Conservation (phyloP, 176 grass and related monocot species). For the Oryza brachyantha region DNA sequence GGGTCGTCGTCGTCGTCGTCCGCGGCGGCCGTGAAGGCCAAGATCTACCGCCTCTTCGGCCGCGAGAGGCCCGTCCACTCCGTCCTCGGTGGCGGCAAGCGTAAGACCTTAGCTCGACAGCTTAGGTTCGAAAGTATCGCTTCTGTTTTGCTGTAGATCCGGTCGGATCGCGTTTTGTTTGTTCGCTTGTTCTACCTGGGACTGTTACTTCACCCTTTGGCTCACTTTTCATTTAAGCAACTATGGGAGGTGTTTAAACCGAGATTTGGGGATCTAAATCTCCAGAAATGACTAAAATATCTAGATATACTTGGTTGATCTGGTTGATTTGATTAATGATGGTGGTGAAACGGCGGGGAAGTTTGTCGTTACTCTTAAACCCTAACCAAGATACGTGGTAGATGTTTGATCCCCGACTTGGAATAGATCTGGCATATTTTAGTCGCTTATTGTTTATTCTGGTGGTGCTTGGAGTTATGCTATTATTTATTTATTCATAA, state of each 20-base stretch:
- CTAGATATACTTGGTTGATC: not conserved
- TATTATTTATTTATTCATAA: not conserved
- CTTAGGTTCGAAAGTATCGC: not conserved
- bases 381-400: not conserved
- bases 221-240: not conserved
- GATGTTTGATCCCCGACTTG: constrained; percentile 9
- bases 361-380: constrained; percentile 22
- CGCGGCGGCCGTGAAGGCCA: constrained; percentile 39
- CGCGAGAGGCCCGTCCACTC: constrained; percentile 55
- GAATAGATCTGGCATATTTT: constrained; percentile 23
- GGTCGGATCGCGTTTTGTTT: not conserved
- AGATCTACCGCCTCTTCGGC: constrained; percentile 76
- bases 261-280: not conserved
- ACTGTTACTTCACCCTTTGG: not conserved
- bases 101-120: constrained; percentile 33
- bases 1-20: constrained; percentile 37
- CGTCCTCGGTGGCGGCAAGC: constrained; percentile 62
- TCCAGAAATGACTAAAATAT: not conserved
- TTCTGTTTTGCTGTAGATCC: constrained; percentile 6
- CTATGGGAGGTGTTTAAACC: not conserved
- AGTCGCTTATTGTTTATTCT: not conserved
- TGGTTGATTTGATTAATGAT: not conserved
- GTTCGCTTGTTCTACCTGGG: not conserved
- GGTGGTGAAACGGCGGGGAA: not conserved
- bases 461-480: not conserved